Evolutionary conservation across 106 monocot genomes (phyloP).

Genomic region (Gastrodia elata): DNA sequence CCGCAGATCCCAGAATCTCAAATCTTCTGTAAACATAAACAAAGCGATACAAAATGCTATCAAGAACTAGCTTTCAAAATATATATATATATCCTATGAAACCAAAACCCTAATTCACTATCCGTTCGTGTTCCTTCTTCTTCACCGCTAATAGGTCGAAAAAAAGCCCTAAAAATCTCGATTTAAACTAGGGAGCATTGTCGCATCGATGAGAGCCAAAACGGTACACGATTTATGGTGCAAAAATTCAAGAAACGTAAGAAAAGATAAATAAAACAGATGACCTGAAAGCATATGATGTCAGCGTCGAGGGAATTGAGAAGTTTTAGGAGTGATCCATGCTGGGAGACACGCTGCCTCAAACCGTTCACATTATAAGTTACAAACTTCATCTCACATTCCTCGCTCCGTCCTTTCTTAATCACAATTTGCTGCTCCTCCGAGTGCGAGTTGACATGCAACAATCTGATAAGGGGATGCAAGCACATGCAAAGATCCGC

Average conservation of each 20-base stretch:
- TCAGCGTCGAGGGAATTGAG: slow-evolving; percentile 94
- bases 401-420: not conserved
- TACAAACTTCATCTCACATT: slow-evolving; percentile 73
- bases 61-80: too few species aligned
- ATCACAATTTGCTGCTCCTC: not conserved
- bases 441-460: too few species aligned
- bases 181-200: not conserved
- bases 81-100: not conserved
- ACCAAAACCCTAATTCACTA: not conserved
- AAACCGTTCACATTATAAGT: slow-evolving; percentile 96
- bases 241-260: not conserved
- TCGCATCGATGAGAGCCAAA: not conserved
- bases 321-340: slow-evolving; percentile 82
- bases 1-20: too few species aligned
- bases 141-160: not conserved
- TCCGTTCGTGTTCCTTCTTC: not conserved
- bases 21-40: too few species aligned
- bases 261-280: not conserved
- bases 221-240: not conserved
- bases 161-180: not conserved
- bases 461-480: too few species aligned
- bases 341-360: slow-evolving; percentile 80
- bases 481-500: not conserved
- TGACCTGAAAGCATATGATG: slow-evolving; percentile 95
- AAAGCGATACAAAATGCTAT: too few species aligned